phyloP scores from a whole-genome alignment of 331 rosid genomes.

The Stylosanthes scabra region DNA sequence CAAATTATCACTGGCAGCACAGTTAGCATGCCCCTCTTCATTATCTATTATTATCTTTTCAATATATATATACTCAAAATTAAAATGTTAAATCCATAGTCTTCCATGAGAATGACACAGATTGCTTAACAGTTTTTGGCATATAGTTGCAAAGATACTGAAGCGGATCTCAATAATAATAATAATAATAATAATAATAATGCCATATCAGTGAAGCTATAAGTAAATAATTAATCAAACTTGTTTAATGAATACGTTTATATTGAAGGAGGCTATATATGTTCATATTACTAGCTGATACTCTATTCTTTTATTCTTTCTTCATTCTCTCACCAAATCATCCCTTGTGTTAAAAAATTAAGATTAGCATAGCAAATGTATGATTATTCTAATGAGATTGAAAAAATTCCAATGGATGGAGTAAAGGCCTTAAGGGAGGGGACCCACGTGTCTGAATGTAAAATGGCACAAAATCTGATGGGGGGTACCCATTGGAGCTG shows the following conservation, averaged over 20 bases:
- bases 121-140: constrained; percentile 48
- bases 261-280: constrained; percentile 13
- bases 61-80: constrained; percentile 14
- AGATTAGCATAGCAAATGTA: constrained; percentile 12
- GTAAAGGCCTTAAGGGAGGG: not conserved
- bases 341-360: constrained; percentile 1
- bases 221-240: constrained; percentile 9
- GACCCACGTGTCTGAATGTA: constrained; percentile 53
- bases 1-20: not conserved
- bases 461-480: constrained; percentile 53
- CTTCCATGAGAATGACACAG: constrained; percentile 40
- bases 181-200: not conserved
- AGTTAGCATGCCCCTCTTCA: constrained; percentile 9
- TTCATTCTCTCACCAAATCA: not conserved
- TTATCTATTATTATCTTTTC: constrained; percentile 6
- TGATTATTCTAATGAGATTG: not conserved
- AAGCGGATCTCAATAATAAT: constrained; percentile 34
- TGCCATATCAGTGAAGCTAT: constrained; percentile 44
- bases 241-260: not conserved
- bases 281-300: not conserved
- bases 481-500: constrained; percentile 56
- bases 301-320: constrained; percentile 33
- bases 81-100: constrained; percentile 25
- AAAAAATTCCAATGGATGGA: constrained; percentile 35
- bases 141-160: constrained; percentile 43